These are phyloP conservation scores for Saturnispora sekii DNA, from an alignment of 805 yeast genomes.

Conservation along the genomic window DNA sequence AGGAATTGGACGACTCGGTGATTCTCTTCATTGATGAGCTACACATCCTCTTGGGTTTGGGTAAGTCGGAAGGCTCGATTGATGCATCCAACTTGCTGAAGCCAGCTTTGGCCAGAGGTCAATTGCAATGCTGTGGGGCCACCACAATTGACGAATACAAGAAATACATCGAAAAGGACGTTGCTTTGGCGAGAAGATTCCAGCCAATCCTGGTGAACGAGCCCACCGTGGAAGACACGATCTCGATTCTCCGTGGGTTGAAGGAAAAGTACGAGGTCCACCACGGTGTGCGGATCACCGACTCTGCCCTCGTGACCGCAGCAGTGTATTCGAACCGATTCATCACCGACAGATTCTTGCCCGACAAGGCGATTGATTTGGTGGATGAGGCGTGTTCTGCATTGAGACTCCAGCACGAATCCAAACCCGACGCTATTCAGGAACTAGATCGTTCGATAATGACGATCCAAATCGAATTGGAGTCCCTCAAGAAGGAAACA, in stretches of 20 bases:
- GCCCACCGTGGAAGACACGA: conserved; percentile 85
- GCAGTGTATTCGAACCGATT: conserved; percentile 85
- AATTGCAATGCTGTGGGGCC: conserved; percentile 90
- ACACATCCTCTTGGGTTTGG: conserved; percentile 81
- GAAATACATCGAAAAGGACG: conserved; percentile 91
- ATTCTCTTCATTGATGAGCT: conserved; percentile 87
- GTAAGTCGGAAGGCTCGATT: conserved; percentile 89
- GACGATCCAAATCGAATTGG: conserved; percentile 93
- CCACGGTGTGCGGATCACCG: conserved; percentile 93
- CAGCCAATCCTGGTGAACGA: conserved; percentile 81
- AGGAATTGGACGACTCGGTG: conserved; percentile 71
- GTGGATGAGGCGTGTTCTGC: conserved; percentile 98
- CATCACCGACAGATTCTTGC: conserved; percentile 82
- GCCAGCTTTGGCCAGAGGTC: conserved; percentile 90
- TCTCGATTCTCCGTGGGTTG: conserved; percentile 84
- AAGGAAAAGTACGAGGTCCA: conserved; percentile 94
- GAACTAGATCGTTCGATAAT: conserved; percentile 79
- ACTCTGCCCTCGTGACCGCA: conserved; percentile 87
- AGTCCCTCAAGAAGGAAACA: conserved; percentile 86
- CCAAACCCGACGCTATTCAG: conserved; percentile 91
- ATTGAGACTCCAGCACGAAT: conserved; percentile 86
- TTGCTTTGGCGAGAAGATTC: conserved; percentile 89
- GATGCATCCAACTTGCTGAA: conserved; percentile 91
- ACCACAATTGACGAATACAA: conserved; percentile 91
- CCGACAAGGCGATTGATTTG: conserved; percentile 94